A percentile compares a stretch with the other conserved stretches of the same genome.
phyloP scores from a whole-genome alignment of 148 eudicot species.

The Arctostaphylos glauca region DNA sequence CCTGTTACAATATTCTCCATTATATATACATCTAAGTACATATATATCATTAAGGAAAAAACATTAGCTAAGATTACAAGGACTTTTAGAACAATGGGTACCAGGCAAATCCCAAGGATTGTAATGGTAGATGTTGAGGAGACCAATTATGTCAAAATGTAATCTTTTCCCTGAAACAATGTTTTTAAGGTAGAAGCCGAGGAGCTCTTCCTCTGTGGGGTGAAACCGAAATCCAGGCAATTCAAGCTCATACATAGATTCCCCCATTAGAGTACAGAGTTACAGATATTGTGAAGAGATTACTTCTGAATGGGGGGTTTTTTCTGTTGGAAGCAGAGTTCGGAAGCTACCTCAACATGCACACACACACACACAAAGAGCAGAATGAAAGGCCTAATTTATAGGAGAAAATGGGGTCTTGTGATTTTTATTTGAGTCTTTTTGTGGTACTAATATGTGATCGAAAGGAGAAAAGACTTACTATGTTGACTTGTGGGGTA shows the following conservation, averaged over 20 bases:
- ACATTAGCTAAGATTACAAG: not conserved
- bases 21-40: not conserved
- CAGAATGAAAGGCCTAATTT: not conserved
- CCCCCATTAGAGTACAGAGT: conserved; percentile 34
- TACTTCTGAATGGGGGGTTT: not conserved
- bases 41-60: not conserved
- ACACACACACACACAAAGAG: not conserved
- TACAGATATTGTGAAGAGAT: not conserved
- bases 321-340: not conserved
- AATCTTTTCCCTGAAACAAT: conserved; percentile 43
- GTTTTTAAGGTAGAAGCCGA: conserved; percentile 70
- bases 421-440: not conserved
- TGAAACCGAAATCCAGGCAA: conserved; percentile 88
- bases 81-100: conserved; percentile 9
- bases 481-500: not conserved
- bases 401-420: not conserved
- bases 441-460: not conserved
- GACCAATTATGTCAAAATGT: conserved; percentile 45
- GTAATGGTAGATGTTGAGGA: conserved; percentile 62
- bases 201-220: conserved; percentile 83
- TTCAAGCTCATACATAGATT: conserved; percentile 28
- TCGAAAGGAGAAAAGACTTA: not conserved
- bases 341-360: not conserved
- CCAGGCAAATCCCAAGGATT: conserved; percentile 86
- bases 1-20: not conserved